These are phyloP conservation scores for Helianthus tuberosus DNA, from an alignment of 129 eudicot species.

Conservation along the genomic window DNA sequence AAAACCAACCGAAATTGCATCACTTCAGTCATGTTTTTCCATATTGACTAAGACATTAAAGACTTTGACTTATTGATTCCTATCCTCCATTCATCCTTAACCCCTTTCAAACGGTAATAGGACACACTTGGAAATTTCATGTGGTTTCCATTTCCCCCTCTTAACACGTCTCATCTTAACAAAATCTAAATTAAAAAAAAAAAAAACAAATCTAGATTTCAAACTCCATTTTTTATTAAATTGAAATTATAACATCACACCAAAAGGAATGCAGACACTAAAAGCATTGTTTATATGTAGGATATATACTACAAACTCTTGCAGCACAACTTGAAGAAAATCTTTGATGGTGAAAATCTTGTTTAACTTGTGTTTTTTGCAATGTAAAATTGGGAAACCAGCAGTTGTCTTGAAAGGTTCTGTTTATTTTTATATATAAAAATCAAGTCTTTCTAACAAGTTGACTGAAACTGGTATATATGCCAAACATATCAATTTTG, in stretches of 20 bases:
- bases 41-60: not conserved
- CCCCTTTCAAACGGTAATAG: conserved; percentile 22
- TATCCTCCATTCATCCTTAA: conserved; percentile 8
- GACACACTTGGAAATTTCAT: conserved; percentile 13
- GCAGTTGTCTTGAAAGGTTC: no score
- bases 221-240: not conserved
- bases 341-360: no score
- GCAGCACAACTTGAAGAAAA: no score
- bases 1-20: not conserved
- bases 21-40: not conserved
- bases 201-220: not conserved
- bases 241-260: no score
- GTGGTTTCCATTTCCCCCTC: not conserved
- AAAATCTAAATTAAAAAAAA: not conserved
- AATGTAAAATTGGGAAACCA: no score
- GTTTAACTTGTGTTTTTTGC: no score
- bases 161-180: no score
- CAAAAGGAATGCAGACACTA: no score
- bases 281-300: no score
- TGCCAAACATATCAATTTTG: not conserved
- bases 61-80: conserved; percentile 18
- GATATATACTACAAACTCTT: no score
- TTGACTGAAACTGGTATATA: not conserved
- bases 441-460: conserved; percentile 9
- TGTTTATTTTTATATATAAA: no score